Conservation (phyloP, 2,329 filamentous ascomycete genomes). For the Triangularia setosa region DNA sequence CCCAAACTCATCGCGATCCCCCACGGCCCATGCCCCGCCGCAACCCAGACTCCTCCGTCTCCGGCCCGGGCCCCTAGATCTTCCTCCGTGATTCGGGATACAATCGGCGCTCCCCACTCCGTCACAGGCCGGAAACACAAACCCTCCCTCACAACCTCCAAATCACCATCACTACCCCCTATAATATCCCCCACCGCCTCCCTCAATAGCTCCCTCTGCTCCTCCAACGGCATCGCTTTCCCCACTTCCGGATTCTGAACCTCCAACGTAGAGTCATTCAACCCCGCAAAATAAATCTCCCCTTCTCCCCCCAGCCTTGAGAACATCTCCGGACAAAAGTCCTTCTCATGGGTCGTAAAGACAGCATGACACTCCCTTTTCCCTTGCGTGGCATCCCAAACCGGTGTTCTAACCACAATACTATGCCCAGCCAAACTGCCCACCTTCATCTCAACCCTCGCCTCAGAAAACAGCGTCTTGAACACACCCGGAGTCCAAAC, state of each 20-base stretch:
- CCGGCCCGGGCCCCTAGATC: constrained; percentile 45
- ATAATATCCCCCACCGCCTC: constrained; percentile 47
- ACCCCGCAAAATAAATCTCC: constrained; percentile 68
- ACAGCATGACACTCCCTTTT: constrained; percentile 59
- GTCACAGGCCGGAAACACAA: constrained; percentile 73
- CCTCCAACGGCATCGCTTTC: constrained; percentile 43
- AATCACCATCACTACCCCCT: constrained; percentile 40
- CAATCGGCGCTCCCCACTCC: constrained; percentile 58
- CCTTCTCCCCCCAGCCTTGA: constrained; percentile 52
- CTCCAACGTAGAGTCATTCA: constrained; percentile 59
- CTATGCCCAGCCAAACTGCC: constrained; percentile 67
- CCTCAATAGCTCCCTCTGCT: constrained; percentile 48
- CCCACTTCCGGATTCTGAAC: constrained; percentile 54
- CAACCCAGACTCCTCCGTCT: constrained; percentile 64
- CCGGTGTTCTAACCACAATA: constrained; percentile 60
- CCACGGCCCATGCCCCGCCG: constrained; percentile 74
- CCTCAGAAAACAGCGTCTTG: constrained; percentile 56
- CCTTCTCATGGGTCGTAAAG: constrained; percentile 56
- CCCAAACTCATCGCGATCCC: constrained; percentile 63
- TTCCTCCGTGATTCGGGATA: constrained; percentile 54
- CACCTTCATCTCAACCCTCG: constrained; percentile 52
- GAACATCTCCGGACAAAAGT: constrained; percentile 69
- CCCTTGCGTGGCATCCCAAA: constrained; percentile 45
- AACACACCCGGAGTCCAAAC: constrained; percentile 70
- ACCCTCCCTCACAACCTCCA: constrained; percentile 61